Evolutionary conservation across 805 yeast species (phyloP).

Genomic region (Myxozyma lipomycoides): DNA sequence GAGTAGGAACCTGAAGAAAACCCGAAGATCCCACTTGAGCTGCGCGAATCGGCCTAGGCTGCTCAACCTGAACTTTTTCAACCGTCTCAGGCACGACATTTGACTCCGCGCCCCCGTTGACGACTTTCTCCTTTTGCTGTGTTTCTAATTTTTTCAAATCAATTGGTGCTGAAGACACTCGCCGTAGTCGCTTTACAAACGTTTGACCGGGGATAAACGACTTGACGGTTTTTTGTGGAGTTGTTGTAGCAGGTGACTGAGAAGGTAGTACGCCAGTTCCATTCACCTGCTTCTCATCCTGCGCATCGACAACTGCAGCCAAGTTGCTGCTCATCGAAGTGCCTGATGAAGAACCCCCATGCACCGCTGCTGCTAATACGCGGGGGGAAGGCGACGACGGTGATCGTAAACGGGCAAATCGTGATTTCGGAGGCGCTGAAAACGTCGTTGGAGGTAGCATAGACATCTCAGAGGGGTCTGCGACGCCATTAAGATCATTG

Average conservation of each 20-base stretch:
- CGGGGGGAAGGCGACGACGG: conserved; percentile 27
- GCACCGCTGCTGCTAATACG: background rate
- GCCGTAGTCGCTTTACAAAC: conserved; percentile 44
- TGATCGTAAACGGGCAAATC: conserved; percentile 30
- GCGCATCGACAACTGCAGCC: conserved; percentile 42
- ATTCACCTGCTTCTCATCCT: conserved; percentile 49
- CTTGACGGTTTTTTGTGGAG: conserved; percentile 28
- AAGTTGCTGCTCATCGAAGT: conserved; percentile 3
- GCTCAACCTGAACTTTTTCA: background rate
- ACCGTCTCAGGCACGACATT: background rate
- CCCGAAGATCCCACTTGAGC: background rate
- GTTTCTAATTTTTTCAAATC: conserved; percentile 41
- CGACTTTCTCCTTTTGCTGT: background rate
- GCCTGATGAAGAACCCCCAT: conserved; percentile 24
- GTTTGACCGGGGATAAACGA: conserved; percentile 21
- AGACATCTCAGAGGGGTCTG: background rate
- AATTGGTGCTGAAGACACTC: conserved; percentile 84
- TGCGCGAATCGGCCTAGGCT: background rate
- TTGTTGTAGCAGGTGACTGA: conserved; percentile 55
- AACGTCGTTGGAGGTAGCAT: background rate
- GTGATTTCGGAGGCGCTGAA: conserved; percentile 8
- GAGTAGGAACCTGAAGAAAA: conserved; percentile 11
- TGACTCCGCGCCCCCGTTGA: background rate
- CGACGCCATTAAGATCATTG: too few species aligned
- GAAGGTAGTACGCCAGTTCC: conserved; percentile 36